Base-by-base conservation (phyloP, 257 asterid genomes). In the Solanum corneliomulleri region DNA sequence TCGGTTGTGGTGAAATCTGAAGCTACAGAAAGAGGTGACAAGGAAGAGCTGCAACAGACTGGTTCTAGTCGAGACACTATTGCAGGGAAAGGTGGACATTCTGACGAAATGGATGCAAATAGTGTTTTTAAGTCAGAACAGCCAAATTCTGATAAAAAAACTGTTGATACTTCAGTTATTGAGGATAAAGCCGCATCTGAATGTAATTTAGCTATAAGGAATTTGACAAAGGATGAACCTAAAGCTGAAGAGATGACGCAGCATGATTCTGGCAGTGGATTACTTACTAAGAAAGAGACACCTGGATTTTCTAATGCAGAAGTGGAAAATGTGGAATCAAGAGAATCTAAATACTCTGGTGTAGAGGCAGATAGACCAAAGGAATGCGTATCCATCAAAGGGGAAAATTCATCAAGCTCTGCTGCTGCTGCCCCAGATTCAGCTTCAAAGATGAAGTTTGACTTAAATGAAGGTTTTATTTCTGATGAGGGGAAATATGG, bases 391-490 rank as follows among this genome's bases (percentile, higher is more conserved):
- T 42, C 86, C 31, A 33, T 31, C 62, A 84, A 44, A 3, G 85
- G 29, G 42, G 91, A 80, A 85, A 58, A 81, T 86, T 72, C 86
- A 29, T 81, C 85, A 37, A 81, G 69, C 29, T 29, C 12, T 49
- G 21, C 44, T 29, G 85, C 45, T 85, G 85, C 86, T 47, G 87
- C 91, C 78, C 33, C 89, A 76, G 87, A 83, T 60, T 66, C 82
- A 35, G 89, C 89, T 41, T 52, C 90, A 20, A 89, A 89, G 77
- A 70, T 91, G 71, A 90, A 88, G 85, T 92, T 92, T 8, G 94
- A 92, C 89, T 88, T 92, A 84, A 92, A 92, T 45, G 94, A 92
- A 87, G 92, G 94, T 49, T 87, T 91, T 69, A 66, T 86, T 70
- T 87, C 84, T 9, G 93, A 91, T 88, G 94, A 91, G 49, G 90